These are phyloP conservation scores for Diaporthe helianthi DNA, from an alignment of 2,329 filamentous ascomycete genomes.

Conservation along the genomic window DNA sequence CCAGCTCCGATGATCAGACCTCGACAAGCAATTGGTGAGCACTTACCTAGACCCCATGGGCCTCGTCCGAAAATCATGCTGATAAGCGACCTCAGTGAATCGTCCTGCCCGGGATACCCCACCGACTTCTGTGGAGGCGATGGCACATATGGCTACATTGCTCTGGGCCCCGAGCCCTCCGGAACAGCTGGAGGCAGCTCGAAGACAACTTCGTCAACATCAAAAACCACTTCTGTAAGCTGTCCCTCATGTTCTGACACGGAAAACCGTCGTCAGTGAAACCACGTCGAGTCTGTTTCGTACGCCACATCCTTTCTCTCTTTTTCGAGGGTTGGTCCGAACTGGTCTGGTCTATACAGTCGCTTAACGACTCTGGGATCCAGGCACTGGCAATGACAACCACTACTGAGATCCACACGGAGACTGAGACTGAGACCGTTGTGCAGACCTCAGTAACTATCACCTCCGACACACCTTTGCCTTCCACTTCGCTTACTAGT, in stretches of 20 bases:
- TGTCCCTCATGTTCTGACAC: neutral
- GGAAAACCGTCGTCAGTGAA: neutral
- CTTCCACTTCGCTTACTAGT: constrained; percentile 38
- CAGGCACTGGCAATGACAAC: constrained; percentile 39
- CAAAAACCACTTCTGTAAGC: constrained; percentile 36
- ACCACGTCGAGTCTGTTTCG: neutral
- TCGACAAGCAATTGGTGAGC: constrained; percentile 54
- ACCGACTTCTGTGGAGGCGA: constrained; percentile 70
- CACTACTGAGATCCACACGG: constrained; percentile 30
- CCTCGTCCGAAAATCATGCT: neutral
- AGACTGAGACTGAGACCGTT: constrained; percentile 45
- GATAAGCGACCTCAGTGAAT: constrained; percentile 40
- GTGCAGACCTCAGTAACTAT: constrained; percentile 47
- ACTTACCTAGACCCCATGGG: too few relatives aligned
- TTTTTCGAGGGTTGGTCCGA: constrained; percentile 4
- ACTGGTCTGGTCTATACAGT: constrained; percentile 28
- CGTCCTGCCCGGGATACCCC: constrained; percentile 72
- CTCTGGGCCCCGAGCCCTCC: constrained; percentile 57
- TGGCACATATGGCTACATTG: constrained; percentile 70
- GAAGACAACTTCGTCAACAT: constrained; percentile 27
- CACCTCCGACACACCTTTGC: constrained; percentile 40
- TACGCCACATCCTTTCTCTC: constrained; percentile 21
- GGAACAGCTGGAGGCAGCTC: constrained; percentile 56
- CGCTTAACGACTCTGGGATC: constrained; percentile 35
- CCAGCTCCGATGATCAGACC: constrained; percentile 52